Percentiles rank a stretch among this genome's conserved stretches.
These are phyloP conservation scores for Climacium dendroides DNA, from an alignment of 225 moss, liverwort and hornwort genomes.

Conservation along the genomic window DNA sequence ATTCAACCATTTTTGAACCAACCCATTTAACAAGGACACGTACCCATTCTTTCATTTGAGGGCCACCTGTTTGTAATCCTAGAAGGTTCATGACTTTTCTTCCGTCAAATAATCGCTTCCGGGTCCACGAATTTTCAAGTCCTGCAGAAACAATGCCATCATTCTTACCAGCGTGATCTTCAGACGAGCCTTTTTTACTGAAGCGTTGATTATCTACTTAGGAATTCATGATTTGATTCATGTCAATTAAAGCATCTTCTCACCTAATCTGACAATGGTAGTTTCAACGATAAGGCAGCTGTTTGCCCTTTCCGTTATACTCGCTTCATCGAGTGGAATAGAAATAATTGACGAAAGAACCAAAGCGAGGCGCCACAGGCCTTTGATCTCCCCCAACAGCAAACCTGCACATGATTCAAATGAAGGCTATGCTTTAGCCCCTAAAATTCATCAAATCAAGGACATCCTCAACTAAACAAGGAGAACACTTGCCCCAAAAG, in stretches of 20 bases:
- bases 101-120: constrained; percentile 56
- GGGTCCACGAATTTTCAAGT: constrained; percentile 53
- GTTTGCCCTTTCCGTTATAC: constrained; percentile 25
- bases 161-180: neutral
- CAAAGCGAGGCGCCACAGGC: constrained; percentile 57
- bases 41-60: constrained; percentile 82
- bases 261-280: constrained; percentile 54
- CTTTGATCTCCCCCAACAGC: constrained; percentile 47
- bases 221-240: neutral
- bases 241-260: neutral
- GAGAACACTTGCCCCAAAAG: neutral
- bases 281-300: constrained; percentile 39
- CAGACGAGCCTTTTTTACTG: neutral
- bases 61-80: constrained; percentile 45
- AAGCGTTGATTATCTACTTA: neutral
- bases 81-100: constrained; percentile 48
- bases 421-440: neutral
- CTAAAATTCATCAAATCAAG: neutral
- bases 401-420: constrained; percentile 40
- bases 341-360: constrained; percentile 53
- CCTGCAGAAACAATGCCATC: constrained; percentile 21
- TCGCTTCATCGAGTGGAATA: constrained; percentile 31
- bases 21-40: neutral
- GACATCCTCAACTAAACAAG: neutral
- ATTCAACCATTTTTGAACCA: neutral